phyloP scores from a whole-genome alignment of 1,139 yeast species.

The Hansenula anomala region DNA sequence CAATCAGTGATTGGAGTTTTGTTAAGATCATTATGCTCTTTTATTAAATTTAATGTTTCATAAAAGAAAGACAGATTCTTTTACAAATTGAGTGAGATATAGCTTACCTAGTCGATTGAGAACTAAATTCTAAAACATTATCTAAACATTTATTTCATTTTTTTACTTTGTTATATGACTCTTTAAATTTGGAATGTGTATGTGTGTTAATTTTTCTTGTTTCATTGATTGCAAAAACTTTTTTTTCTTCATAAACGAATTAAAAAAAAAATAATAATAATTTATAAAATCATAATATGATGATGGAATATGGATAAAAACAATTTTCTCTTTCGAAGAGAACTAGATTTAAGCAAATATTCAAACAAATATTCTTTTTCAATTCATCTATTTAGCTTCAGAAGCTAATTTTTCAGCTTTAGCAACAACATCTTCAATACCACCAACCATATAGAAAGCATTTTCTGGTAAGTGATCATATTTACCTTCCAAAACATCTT shows the following conservation, averaged over 20 bases:
- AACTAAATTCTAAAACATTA: slow-evolving; percentile 10
- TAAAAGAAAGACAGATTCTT: neutral
- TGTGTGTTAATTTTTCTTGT: slow-evolving; percentile 2
- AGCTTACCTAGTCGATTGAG: too few relatives aligned
- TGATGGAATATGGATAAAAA: neutral
- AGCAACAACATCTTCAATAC: slow-evolving; percentile 96
- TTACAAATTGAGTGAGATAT: neutral
- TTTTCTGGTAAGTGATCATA: slow-evolving; percentile 98
- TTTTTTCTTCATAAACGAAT: too few relatives aligned
- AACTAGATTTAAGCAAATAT: slow-evolving; percentile 1
- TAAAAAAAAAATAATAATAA: too few relatives aligned
- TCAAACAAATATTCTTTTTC: too few relatives aligned
- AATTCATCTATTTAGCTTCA: slow-evolving; percentile 61
- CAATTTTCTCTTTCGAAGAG: slow-evolving; percentile 1
- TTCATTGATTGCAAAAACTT: too few relatives aligned
- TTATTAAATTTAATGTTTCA: too few relatives aligned
- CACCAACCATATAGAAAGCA: slow-evolving; percentile 99
- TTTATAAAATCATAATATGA: neutral
- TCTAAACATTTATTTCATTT: slow-evolving; percentile 15
- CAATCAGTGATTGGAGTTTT: too few relatives aligned
- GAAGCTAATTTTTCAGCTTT: slow-evolving; percentile 99
- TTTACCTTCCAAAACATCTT: slow-evolving; percentile 96
- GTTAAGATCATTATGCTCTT: too few relatives aligned
- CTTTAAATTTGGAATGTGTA: slow-evolving; percentile 3
- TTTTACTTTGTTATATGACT: slow-evolving; percentile 1